Conservation (phyloP, 2,329 filamentous ascomycete genomes). For the Lasiodiplodia citricola region DNA sequence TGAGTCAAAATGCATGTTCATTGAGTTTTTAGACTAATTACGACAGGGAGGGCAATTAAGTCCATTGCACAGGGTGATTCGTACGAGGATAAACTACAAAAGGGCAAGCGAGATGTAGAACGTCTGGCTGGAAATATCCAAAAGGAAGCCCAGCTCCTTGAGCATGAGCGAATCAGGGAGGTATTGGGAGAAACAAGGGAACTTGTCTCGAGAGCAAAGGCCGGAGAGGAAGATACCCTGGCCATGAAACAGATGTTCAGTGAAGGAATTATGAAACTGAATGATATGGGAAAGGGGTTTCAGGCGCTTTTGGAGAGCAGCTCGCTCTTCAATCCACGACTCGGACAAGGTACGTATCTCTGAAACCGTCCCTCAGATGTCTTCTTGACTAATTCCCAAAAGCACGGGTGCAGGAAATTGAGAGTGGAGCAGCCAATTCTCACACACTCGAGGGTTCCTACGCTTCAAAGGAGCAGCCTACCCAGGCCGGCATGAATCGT, state of each 20-base stretch:
- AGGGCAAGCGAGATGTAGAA: background rate
- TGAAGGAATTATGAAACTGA: background rate
- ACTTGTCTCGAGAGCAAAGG: background rate
- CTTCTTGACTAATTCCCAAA: too few relatives aligned
- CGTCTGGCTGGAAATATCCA: background rate
- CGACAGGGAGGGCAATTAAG: background rate
- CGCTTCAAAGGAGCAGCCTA: background rate
- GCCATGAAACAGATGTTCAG: background rate
- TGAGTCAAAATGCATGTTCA: background rate
- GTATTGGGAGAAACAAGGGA: background rate
- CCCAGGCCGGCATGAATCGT: background rate
- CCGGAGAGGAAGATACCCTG: background rate
- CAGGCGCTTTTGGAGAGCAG: background rate
- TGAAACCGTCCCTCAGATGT: too few relatives aligned
- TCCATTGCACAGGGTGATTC: background rate
- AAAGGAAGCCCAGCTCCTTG: background rate
- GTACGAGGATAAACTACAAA: background rate
- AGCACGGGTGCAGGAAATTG: too few relatives aligned
- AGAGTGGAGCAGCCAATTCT: too few relatives aligned
- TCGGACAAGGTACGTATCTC: background rate
- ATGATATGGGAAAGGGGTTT: background rate
- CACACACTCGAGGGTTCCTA: background rate
- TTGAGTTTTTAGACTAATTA: background rate
- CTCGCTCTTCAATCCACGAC: background rate
- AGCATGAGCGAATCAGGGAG: background rate